Evolutionary conservation across 202 grass and related monocot genomes (phyloP), one percentile per base, ranked within the genome.

Genomic region (Bolboschoenoplectus hybrid): DNA sequence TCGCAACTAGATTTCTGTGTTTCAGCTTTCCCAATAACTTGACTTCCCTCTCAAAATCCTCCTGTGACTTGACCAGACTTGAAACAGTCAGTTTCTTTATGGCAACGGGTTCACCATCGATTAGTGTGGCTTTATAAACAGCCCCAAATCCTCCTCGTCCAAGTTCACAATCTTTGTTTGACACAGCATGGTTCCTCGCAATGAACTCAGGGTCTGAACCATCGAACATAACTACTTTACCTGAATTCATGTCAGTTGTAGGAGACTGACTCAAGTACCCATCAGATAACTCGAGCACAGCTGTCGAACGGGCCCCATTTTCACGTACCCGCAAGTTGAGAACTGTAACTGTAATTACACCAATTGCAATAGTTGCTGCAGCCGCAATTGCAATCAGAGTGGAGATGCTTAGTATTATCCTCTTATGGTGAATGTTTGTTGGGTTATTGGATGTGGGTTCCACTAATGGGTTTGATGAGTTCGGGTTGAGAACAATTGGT

Each of bases 61-160:
- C 90, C 88, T 96, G 97, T 44, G 97, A 99, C 83, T 99, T 99
- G 57, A 99, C 97, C 88, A 96, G 91, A 86, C 97, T 99, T 57
- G 97, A 99, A 81, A 99, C 97, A 8, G 93, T 99, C 86, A 99
- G 89, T 76, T 99, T 99, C 85, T 99, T 99, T 73, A 99, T 99
- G 67, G 97, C 97, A 86, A 99, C 83, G 46, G 93, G 89, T 67
- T 89, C 88, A 55, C 97, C 97, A 89, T 99, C 92, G 74, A 80
- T 91, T 41, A 96, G 88, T 86, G 89, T 86, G 53, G 93, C 89
- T 89, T 94, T 92, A 81, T 99, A 99, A 26, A 99, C 97, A 26
- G 93, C 87, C 53, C 97, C 97, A 88, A 99, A 99, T 67, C 97
- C 97, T 82, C 97, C 97, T 87, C 97, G 97, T 4, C 97, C 97